A percentile compares a stretch with the other conserved stretches of the same genome.
Evolutionary conservation across 306 rosid species (phyloP).

Genomic region (Pterocarpus santalinus): DNA sequence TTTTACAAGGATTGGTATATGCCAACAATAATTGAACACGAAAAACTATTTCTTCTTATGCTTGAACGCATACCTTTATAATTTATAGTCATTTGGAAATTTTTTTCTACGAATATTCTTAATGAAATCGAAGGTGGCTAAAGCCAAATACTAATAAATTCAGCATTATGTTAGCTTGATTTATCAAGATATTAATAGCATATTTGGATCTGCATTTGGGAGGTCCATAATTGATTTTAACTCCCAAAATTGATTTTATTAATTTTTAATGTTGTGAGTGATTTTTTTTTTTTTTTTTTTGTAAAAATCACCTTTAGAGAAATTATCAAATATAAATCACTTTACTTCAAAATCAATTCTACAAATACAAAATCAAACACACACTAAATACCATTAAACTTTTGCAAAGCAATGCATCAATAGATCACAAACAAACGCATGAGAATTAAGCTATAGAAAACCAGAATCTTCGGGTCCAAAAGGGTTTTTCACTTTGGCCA

Average conservation of each 20-base stretch:
- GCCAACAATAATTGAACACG: slow-evolving; percentile 42
- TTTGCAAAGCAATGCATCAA: neutral
- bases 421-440: neutral
- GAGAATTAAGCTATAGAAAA: neutral
- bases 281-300: no score
- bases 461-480: neutral
- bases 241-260: no score
- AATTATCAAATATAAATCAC: no score
- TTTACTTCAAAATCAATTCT: no score
- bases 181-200: neutral
- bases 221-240: no score
- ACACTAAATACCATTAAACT: neutral
- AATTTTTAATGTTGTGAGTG: no score
- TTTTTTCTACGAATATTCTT: neutral
- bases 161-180: neutral
- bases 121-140: slow-evolving; percentile 4
- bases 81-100: neutral
- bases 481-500: neutral
- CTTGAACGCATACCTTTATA: neutral
- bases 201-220: no score
- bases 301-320: no score
- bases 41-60: slow-evolving; percentile 22
- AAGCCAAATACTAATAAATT: neutral
- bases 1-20: slow-evolving; percentile 33
- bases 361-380: no score